Evolutionary conservation across 192 early-diverging fungal genomes (phyloP).

Genomic region (Irineochytrium annulatum): DNA sequence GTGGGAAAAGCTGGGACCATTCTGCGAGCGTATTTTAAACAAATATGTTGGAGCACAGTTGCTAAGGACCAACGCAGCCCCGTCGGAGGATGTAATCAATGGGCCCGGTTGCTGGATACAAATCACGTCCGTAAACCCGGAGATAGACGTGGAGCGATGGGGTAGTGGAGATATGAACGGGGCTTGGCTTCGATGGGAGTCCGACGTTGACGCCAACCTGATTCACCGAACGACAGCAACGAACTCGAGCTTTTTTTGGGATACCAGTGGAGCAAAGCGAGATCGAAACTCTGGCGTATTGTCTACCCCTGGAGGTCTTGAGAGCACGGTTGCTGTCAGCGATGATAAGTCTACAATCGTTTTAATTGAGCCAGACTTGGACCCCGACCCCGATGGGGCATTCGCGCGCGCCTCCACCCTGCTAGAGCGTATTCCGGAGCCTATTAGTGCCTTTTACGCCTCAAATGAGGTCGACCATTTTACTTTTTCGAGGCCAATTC

Average conservation of each 20-base stretch:
- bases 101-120: constrained; percentile 59
- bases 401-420: constrained; percentile 7
- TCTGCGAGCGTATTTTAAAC: constrained; percentile 65
- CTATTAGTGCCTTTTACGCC: constrained; percentile 59
- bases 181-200: constrained; percentile 23
- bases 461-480: constrained; percentile 64
- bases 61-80: constrained; percentile 37
- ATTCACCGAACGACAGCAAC: constrained; percentile 3
- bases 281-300: not conserved
- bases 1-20: constrained; percentile 72
- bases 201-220: not conserved
- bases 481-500: constrained; percentile 60
- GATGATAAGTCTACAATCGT: not conserved
- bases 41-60: constrained; percentile 59
- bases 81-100: constrained; percentile 45
- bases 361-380: constrained; percentile 40
- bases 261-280: not conserved
- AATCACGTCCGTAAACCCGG: constrained; percentile 65
- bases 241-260: not conserved
- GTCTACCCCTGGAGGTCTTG: not conserved
- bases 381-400: constrained; percentile 20
- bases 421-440: constrained; percentile 33
- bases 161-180: constrained; percentile 21
- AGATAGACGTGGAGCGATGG: constrained; percentile 41
- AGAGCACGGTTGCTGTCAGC: too few relatives aligned